Evolutionary conservation across 768 basidiomycete genomes (phyloP), one percentile per base, ranked within the genome.

Genomic region (Rhodotorula taiwanensis): DNA sequence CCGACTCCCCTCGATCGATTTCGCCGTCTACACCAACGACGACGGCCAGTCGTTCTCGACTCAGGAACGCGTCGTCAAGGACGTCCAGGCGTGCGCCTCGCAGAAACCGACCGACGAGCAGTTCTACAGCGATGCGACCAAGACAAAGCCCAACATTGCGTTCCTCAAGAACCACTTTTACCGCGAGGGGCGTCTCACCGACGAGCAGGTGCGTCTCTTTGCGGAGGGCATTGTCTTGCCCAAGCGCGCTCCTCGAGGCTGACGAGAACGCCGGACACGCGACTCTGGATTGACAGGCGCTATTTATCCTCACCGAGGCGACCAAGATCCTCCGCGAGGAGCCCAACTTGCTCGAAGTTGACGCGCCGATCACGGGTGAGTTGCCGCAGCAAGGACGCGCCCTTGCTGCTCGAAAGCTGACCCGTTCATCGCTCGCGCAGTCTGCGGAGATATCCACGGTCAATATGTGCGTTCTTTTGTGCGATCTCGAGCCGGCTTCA

Each of bases 101-200:
- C 80, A 79, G 70, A 83, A 86, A 62, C 95, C 95, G 2, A 92
- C 93, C 3, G 84, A 88, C 70, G 88, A 88, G 70, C 90, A 98
- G 76, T 99, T 98, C 82, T 97, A 86, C 78, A 86, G 77, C 78
- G 94, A 97, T 79, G 85, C 83, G 48, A 34, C 55, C 9, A 54
- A 52, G 49, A 82, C 85, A 33, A 97, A 94, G 76, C 94, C 94
- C 15, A 89, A 97, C 76, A 81, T 98, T 70, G 92, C 89, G 33
- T 98, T 91, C 77, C 81, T 99, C 66, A 99, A 98, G 80, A 98
- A 97, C 73, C 95, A 99, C 78, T 97, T 99, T 75, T 98, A 98
- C 77, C 83, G 95, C 41, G 94, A 97, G 76, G 94, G 94, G 0
- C 80, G 93, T 54, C 71, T 98, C 70, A 92, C 85, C 23, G 94